Evolutionary conservation across 2,329 filamentous ascomycete genomes (phyloP), one percentile per base, ranked within the genome.

Genomic region (Drechslerella coelobrocha): DNA sequence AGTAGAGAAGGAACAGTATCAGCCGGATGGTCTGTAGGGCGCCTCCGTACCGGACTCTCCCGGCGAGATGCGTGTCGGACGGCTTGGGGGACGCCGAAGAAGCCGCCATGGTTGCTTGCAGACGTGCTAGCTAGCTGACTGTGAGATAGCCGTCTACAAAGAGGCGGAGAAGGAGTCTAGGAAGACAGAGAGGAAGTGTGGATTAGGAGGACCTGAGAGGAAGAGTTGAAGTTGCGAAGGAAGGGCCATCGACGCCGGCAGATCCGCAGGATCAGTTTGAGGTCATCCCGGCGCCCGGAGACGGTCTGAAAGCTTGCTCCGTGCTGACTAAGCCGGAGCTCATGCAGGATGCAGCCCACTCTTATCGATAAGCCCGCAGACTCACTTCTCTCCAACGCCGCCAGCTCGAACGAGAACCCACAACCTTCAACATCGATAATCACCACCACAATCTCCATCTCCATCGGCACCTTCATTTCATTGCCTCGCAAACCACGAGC

Each of bases 11-110:
- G 69, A 86, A 82, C 8, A 81, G 79, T n/a, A 83, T 55, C 39
- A 82, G 82, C n/a, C 86, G 82, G 39, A 86, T 53, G 23, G 83
- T 74, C 74, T 85, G 83, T 68, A 82, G 80, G 12, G 81, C 74
- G 7, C 78, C 77, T 51, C 84, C 82, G 78, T 87, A 81, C 68
- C 83, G 81, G 57, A 81, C 78, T 60, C 82, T 81, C n/a, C 85
- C 85, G 1, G 84, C 84, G 0, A 85, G 84, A 75, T 87, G 84
- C n/a, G 57, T 60, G 19, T 75, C 72, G 17, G 51, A 62, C 52
- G 50, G 27, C 47, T 12, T 31, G 23, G 47, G 2, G 14, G 27
- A 48, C 26, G 39, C 27, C 2, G 50, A 60, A n/a, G 41, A 4
- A 9, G 6, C 50, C 50, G 60, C 51, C 50, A 56, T 63, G 56